Conservation (phyloP, 257 asterid species). For the Solanum tacnaense region DNA sequence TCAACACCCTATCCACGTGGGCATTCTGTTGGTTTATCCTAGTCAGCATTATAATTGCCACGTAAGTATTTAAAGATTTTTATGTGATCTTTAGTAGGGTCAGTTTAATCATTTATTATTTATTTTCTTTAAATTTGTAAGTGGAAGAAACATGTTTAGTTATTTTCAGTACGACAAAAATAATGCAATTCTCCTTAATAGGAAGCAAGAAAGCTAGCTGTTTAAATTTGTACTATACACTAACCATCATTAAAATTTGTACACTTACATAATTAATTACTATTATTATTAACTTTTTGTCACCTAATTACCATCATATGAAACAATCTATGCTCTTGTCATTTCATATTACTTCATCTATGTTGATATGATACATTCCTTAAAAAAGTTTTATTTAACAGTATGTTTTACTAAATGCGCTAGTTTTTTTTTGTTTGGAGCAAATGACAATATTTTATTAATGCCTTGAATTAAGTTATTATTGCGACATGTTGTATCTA, state of each 20-base stretch:
- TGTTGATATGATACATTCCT: neutral
- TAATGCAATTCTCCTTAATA: neutral
- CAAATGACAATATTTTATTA: neutral
- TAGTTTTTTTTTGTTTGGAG: neutral
- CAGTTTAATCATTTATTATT: constrained; percentile 17
- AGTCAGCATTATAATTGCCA: constrained; percentile 33
- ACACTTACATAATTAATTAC: neutral
- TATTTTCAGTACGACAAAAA: neutral
- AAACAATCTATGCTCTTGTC: no score
- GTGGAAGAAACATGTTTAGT: neutral
- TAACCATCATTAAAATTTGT: neutral
- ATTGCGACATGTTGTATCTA: neutral
- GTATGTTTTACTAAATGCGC: no score
- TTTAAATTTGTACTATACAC: neutral
- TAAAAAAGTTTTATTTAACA: rapidly evolving
- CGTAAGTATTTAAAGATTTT: constrained; percentile 11
- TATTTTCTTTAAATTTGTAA: neutral
- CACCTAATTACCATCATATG: neutral
- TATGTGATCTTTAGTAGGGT: constrained; percentile 15
- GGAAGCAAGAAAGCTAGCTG: neutral
- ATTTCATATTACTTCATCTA: neutral
- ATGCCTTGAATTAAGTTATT: neutral
- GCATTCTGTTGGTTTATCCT: neutral
- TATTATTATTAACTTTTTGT: neutral
- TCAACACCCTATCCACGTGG: constrained; percentile 52